A percentile compares a stretch with the other conserved stretches of the same genome.
Conservation (phyloP, 2,329 filamentous ascomycete species). For the Aspergillus terreus region DNA sequence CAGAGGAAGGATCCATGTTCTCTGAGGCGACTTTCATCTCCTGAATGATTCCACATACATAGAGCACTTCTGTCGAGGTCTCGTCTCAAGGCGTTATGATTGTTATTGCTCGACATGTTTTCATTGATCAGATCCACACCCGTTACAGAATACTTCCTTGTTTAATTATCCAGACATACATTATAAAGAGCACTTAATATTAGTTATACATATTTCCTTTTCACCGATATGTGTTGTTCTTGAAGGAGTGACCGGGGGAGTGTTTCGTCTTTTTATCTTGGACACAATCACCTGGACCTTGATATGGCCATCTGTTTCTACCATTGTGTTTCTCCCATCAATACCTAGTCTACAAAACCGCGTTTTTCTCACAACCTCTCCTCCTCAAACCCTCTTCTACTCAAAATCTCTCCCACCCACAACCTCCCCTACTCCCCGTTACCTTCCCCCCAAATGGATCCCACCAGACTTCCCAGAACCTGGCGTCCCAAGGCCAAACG, state of each 20-base stretch:
- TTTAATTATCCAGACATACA: slow-evolving; percentile 13
- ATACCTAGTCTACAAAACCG: neutral
- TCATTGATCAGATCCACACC: slow-evolving; percentile 17
- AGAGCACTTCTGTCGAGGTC: slow-evolving; percentile 18
- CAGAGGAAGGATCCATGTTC: slow-evolving; percentile 76
- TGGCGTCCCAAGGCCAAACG: neutral
- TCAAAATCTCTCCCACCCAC: too few species aligned
- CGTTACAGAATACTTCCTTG: slow-evolving; percentile 11
- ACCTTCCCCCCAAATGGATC: neutral
- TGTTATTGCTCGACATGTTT: slow-evolving; percentile 26
- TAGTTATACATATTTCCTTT: slow-evolving; percentile 3
- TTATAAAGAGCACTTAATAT: slow-evolving; percentile 28
- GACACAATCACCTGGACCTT: neutral
- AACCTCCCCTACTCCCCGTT: too few species aligned
- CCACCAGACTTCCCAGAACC: neutral
- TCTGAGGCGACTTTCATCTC: slow-evolving; percentile 96
- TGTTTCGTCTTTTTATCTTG: neutral
- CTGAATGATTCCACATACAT: slow-evolving; percentile 36
- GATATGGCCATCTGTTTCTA: too few species aligned
- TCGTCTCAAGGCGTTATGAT: slow-evolving; percentile 26
- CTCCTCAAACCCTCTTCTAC: neutral
- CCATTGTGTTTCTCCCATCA: neutral
- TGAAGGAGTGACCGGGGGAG: neutral
- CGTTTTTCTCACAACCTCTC: neutral
- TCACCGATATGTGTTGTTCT: neutral